Conservation (phyloP, 2,329 filamentous ascomycete genomes). For the Oidium heveae region DNA sequence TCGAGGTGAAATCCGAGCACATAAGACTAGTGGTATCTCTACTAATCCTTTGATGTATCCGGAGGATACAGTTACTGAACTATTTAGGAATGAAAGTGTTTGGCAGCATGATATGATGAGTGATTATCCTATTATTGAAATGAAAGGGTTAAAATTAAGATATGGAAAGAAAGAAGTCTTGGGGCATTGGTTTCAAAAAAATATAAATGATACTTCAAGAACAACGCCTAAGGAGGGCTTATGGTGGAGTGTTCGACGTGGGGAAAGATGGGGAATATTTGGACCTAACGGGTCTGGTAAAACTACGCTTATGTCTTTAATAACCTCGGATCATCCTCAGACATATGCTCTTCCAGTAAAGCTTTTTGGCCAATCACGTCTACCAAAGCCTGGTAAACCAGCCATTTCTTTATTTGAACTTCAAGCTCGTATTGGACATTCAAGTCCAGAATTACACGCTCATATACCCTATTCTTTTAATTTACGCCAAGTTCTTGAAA, state of each 20-base stretch:
- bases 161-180: too few relatives aligned
- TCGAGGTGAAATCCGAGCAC: too few relatives aligned
- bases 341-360: conserved; percentile 72
- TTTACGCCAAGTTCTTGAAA: conserved; percentile 51
- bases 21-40: too few relatives aligned
- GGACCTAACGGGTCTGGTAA: conserved; percentile 90
- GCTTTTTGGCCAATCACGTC: conserved; percentile 58
- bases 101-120: too few relatives aligned
- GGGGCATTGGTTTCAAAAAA: too few relatives aligned
- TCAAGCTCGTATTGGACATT: conserved; percentile 72
- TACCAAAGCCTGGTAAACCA: conserved; percentile 39
- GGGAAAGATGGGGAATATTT: conserved; percentile 78
- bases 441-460: conserved; percentile 77
- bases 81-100: too few relatives aligned
- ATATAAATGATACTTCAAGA: too few relatives aligned
- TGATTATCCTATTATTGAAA: too few relatives aligned
- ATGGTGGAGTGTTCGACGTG: conserved; percentile 66
- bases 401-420: conserved; percentile 85
- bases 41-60: too few relatives aligned
- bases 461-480: conserved; percentile 66
- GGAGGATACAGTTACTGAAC: too few relatives aligned
- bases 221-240: too few relatives aligned
- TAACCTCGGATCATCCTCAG: conserved; percentile 90
- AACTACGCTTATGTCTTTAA: conserved; percentile 74
- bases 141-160: too few relatives aligned